Percentiles rank a stretch among this genome's conserved stretches.
Evolutionary conservation across 345 rosid species (phyloP).

Genomic region (Aquilaria sinensis): DNA sequence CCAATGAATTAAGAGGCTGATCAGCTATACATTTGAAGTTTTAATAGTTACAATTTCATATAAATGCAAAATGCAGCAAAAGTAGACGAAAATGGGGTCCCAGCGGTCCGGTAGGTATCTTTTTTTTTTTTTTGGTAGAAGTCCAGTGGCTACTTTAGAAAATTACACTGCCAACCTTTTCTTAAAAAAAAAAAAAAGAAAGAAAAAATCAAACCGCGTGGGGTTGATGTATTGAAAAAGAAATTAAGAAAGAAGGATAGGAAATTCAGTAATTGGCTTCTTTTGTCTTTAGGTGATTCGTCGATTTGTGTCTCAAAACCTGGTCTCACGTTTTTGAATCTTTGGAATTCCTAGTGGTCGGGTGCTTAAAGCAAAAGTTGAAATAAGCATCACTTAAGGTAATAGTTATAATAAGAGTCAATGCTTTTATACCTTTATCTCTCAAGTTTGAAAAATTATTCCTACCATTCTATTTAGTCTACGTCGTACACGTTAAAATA

Average conservation of each 20-base stretch:
- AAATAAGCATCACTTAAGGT: no score
- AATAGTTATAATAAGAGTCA: no score
- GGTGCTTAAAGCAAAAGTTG: no score
- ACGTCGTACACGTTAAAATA: no score
- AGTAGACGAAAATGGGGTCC: slow-evolving; percentile 21
- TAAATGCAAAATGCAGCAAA: neutral
- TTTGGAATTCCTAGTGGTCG: slow-evolving; percentile 40
- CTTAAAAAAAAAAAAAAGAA: slow-evolving; percentile 1
- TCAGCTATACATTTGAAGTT: no score
- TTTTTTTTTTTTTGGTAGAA: no score
- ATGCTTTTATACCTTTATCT: no score
- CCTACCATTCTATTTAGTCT: no score
- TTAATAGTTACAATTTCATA: neutral
- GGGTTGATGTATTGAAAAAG: neutral
- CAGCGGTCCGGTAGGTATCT: slow-evolving; percentile 5
- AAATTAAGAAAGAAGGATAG: no score
- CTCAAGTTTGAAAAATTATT: no score
- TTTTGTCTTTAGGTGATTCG: slow-evolving; percentile 38
- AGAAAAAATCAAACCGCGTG: slow-evolving; percentile 9
- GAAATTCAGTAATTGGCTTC: neutral
- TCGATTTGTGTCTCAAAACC: slow-evolving; percentile 38
- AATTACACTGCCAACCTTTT: neutral
- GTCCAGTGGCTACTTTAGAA: no score
- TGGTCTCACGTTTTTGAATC: slow-evolving; percentile 19
- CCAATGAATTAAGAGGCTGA: no score